Base-by-base conservation (phyloP, 257 asterid species). In the Craterostigma plantagineum region DNA sequence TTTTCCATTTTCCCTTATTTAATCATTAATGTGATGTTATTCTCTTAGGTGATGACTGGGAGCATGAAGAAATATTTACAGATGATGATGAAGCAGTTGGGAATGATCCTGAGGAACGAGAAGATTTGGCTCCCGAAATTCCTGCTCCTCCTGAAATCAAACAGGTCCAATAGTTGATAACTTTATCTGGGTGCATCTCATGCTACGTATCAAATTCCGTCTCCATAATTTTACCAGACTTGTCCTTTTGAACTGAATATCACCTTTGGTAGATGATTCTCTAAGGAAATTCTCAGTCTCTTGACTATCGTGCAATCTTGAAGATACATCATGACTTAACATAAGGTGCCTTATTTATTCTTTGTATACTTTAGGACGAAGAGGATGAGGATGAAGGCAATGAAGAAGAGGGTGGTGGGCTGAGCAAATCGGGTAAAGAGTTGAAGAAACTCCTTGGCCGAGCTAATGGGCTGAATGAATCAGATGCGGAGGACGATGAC, bases 131-230 rank as follows among this genome's bases (percentile, higher is more conserved):
- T 54, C 91, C 94, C 23, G 95, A 90, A 71, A 70, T 83, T 49
- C 95, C 94, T 52, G 95, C 93, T 43, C 95, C 98, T 43, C 95
- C 98, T n/a, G 98, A 87, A 66, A 90, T 90, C 52, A 83, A 79
- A 75, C 94, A 82, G 95, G 98, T 76, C 30, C 38, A 33, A n/a
- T n/a, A 23, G 10, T 49, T 55, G 33, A 37, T 14, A 27, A 36
- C 47, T 48, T 11, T 10, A 23, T 48, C 34, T 35, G 41, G n/a
- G n/a, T n/a, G n/a, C n/a, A n/a, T n/a, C n/a, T n/a, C n/a, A n/a
- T n/a, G n/a, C n/a, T n/a, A n/a, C n/a, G n/a, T n/a, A n/a, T n/a
- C n/a, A n/a, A n/a, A n/a, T n/a, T n/a, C n/a, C n/a, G n/a, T n/a
- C n/a, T n/a, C n/a, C n/a, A n/a, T n/a, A 33, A 11, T 4, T 50